Base-by-base conservation (phyloP, 192 early-diverging fungal genomes). In the Mortierella claussenii region DNA sequence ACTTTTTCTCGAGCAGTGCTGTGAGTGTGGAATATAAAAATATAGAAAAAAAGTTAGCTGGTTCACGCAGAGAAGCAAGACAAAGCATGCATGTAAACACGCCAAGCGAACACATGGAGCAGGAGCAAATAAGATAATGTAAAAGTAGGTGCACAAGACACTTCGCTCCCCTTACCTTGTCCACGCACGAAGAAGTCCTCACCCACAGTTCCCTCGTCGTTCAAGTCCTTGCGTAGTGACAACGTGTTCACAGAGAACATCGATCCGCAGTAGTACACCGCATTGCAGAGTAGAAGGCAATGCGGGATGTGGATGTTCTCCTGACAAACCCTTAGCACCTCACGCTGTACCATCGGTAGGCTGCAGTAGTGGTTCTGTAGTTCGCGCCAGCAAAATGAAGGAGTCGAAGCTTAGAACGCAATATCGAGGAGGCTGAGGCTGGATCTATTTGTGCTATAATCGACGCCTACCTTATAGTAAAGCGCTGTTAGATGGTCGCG, bases 281-380 rank as follows among this genome's bases (percentile, higher is more conserved):
- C 63, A 24, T 76, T 76, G 32, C 73, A 76, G n/a, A 76, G 56
- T 23, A 76, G 53, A 10, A 76, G 40, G 23, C 73, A 76, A 43
- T 76, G 73, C 4, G 73, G 73, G 33, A 76, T 66, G 23, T 67
- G 73, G 23, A 67, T 67, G 34, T 76, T 76, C 45, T 76, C 52
- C 58, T 67, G 57, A 30, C 73, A 76, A 11, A 76, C 73, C n/a
- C 64, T 23, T 3, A 76, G 58, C 2, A 76, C 73, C 28, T 57
- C 73, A 1, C 58, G 63, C 23, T 76, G 73, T 8, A 76, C 73
- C 73, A 76, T 76, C 2, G 73, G 73, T 18, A 76, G 31, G 18
- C 33, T 37, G 8, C 26, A 48, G 51, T 65, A 65, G 27, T 75
- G 70, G 37, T 75, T 75, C 70, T 75, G 45, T 43, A 33, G 32